phyloP scores from a whole-genome alignment of 1,284 basidiomycete genomes.

The Trichosporon ovoides region DNA sequence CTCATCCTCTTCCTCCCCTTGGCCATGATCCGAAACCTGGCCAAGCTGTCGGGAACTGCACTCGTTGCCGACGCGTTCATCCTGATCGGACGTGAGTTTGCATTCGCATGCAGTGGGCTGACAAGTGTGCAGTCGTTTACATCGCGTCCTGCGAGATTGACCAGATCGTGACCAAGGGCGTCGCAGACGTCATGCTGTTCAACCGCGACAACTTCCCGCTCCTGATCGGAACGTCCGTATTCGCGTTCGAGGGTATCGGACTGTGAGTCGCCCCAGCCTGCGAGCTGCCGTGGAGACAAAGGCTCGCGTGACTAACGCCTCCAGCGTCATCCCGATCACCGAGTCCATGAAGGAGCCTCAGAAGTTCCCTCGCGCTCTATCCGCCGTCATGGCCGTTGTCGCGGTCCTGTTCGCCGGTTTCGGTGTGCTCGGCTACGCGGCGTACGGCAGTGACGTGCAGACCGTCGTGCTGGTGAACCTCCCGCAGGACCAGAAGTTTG shows the following conservation, averaged over 20 bases:
- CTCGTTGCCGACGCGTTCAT: constrained; percentile 95
- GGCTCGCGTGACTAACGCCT: too few species aligned
- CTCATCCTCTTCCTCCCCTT: constrained; percentile 80
- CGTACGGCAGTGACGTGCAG: constrained; percentile 82
- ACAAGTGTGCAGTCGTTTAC: constrained; percentile 59
- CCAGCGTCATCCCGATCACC: constrained; percentile 84
- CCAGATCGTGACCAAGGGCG: constrained; percentile 61
- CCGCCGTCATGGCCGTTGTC: constrained; percentile 73
- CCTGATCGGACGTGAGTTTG: constrained; percentile 62
- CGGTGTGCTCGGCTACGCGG: constrained; percentile 81
- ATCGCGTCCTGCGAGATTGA: constrained; percentile 75
- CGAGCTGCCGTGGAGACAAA: too few species aligned
- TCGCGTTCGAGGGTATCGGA: constrained; percentile 97
- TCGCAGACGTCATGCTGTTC: constrained; percentile 79
- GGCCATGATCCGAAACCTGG: constrained; percentile 78
- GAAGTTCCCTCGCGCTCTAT: constrained; percentile 83
- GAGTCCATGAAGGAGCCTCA: constrained; percentile 91
- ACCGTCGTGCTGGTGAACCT: constrained; percentile 95
- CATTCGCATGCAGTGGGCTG: background rate
- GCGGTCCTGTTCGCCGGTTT: constrained; percentile 79
- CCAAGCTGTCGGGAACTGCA: constrained; percentile 87
- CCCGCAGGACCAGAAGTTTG: constrained; percentile 75
- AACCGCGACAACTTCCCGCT: constrained; percentile 85
- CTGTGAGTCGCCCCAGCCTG: constrained; percentile 56
- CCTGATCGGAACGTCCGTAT: constrained; percentile 94